phyloP scores from a whole-genome alignment of 2,329 filamentous ascomycete species.

The Apiospora pterosperma region DNA sequence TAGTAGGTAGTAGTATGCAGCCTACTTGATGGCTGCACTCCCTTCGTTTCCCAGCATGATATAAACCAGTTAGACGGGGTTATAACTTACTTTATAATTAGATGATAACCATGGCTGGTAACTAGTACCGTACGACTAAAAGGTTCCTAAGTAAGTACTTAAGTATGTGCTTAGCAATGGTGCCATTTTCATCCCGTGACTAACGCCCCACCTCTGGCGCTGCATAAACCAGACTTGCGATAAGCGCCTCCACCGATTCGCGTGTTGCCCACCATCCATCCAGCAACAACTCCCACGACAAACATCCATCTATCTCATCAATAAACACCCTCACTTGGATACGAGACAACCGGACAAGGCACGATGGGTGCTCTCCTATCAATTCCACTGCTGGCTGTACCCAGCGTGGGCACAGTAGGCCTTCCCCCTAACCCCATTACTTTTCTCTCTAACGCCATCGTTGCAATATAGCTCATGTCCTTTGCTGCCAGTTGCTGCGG shows the following conservation, averaged over 20 bases:
- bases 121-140: too few species aligned
- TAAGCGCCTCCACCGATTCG: too few species aligned
- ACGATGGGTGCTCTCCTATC: slow-evolving; percentile 89
- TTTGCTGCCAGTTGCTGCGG: slow-evolving; percentile 90
- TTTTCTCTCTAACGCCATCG: not conserved
- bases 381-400: slow-evolving; percentile 82
- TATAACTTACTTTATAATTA: too few species aligned
- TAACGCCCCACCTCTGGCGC: not conserved
- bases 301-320: not conserved
- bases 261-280: not conserved
- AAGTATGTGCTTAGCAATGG: too few species aligned
- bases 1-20: too few species aligned
- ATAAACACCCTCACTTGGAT: not conserved
- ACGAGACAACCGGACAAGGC: not conserved
- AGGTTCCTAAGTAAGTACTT: too few species aligned
- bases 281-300: not conserved
- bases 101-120: too few species aligned
- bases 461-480: slow-evolving; percentile 61
- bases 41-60: too few species aligned
- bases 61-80: too few species aligned
- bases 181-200: too few species aligned
- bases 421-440: not conserved
- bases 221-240: not conserved
- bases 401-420: slow-evolving; percentile 80
- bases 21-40: too few species aligned